Evolutionary conservation across 2,329 filamentous ascomycete species (phyloP), one percentile per base, ranked within the genome.

Genomic region (Alternaria metachromatica): DNA sequence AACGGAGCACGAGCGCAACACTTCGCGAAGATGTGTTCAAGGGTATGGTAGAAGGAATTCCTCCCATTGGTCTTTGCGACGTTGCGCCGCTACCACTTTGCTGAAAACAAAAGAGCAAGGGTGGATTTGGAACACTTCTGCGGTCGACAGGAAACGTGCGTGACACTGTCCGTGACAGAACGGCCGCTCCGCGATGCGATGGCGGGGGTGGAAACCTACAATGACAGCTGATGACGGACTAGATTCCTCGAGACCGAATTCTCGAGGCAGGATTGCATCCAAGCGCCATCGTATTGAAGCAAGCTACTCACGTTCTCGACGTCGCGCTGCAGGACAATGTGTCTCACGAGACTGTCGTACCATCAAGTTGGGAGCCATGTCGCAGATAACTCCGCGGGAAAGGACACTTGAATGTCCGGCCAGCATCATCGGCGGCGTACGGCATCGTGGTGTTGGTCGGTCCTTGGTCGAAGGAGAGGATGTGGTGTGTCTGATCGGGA

Each of bases 161-260:
- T 50, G 49, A 63, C 25, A 60, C 56, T 48, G 55, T 60, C 49
- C 25, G 43, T 55, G 49, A 63, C 58, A 45, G 49, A 37, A 50
- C 50, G 44, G 30, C 56, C 60, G 60, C 60, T 41, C 49, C 49
- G 49, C 20, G 28, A 37, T 53, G 49, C 28, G 37, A 53, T 23
- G 20, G 28, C 20, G 28, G 49, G 20, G 20, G n/a, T 53, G 30
- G 49, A 53, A 37, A 41, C 49, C 28, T 51, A 37, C 49, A 21
- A 33, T 23, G 49, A 33, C 49, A 51, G 28, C 49, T 10, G 49
- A 51, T 18, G 28, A 51, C 13, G 21, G 49, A 51, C 49, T 51
- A 51, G 49, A 51, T 51, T 51, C 49, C 49, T 23, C 12, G 28
- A 51, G 49, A 51, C 49, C 28, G 15, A 28, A 51, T n/a, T 33